phyloP scores from a whole-genome alignment of 1,139 yeast species.

The Taphrina deformans region DNA sequence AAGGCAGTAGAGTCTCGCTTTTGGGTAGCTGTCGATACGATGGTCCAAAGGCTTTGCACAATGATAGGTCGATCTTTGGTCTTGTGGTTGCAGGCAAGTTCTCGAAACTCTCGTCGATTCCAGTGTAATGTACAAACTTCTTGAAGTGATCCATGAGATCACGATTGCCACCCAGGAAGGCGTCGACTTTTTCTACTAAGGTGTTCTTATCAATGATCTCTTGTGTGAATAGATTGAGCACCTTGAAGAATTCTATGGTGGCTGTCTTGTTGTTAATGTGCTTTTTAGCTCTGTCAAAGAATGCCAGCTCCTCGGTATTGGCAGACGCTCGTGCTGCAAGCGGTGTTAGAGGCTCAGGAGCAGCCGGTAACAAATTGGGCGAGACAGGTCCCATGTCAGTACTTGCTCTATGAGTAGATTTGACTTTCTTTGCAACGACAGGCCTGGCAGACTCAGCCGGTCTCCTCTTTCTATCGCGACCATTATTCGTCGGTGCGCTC shows the following conservation, averaged over 20 bases:
- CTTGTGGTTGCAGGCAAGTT: conserved; percentile 76
- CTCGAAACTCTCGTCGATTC: conserved; percentile 63
- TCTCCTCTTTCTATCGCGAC: conserved; percentile 24
- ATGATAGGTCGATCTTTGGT: conserved; percentile 81
- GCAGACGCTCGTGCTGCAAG: conserved; percentile 44
- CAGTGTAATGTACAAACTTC: conserved; percentile 81
- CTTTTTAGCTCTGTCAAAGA: conserved; percentile 89
- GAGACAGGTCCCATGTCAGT: conserved; percentile 43
- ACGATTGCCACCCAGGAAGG: conserved; percentile 75
- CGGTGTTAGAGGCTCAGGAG: conserved; percentile 83
- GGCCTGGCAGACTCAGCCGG: conserved; percentile 29
- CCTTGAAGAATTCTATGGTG: conserved; percentile 85
- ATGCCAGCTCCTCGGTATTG: conserved; percentile 69
- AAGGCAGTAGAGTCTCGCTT: conserved; percentile 93
- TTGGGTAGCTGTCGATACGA: conserved; percentile 91
- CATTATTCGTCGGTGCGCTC: conserved; percentile 36
- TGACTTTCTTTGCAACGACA: conserved; percentile 37
- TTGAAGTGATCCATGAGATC: conserved; percentile 91
- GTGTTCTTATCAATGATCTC: conserved; percentile 83
- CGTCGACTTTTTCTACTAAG: conserved; percentile 78
- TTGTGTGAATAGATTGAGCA: conserved; percentile 81
- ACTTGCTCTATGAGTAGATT: conserved; percentile 32
- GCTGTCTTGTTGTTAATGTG: conserved; percentile 85
- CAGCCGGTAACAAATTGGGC: conserved; percentile 78
- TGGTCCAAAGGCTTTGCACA: conserved; percentile 81